Evolutionary conservation across 2,329 filamentous ascomycete species (phyloP), one percentile per base, ranked within the genome.

Genomic region (Pseudogymnoascus sp.): DNA sequence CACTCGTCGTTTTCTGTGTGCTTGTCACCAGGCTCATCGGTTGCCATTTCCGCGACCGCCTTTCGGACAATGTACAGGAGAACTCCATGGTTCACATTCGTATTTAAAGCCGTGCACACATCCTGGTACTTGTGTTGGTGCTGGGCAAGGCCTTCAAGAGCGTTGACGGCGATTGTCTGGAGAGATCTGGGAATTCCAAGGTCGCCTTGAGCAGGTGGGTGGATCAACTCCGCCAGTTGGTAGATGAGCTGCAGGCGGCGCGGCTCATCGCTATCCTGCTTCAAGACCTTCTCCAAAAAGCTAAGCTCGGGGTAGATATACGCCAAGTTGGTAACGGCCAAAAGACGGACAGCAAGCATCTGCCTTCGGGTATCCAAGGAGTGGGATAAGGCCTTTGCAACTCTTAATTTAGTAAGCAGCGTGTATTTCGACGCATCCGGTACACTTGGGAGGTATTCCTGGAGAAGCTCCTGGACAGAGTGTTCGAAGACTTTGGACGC

Each of bases 11-110:
- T 79, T 62, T 85, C 83, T n/a, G 83, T 83, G 61, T 83, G 80
- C 65, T 85, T 81, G 20, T 82, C 79, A 38, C 84, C 79, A 62
- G 78, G 75, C 61, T 87, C 83, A 62, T 85, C 80, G 15, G 77
- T 77, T 62, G 81, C 85, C 76, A 99, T 87, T 65, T 91, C 89
- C 15, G 88, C 87, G 62, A 97, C 89, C 8, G 91, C 90, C 74
- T 96, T 97, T 61, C 93, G 85, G 58, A 96, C 88, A 66, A 97
- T 83, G 70, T 97, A 97, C 66, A 97, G 88, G 47, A 99, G 80
- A 30, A 97, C 88, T 12, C 94, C 95, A 68, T 99, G 95, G 68
- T 96, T 97, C 37, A 97, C 93, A 67, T 93, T 96, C 60, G 95
- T 90, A 69, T 91, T 96, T 41, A 99, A 78, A n/a, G 94, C 91